phyloP scores from a whole-genome alignment of 2,329 filamentous ascomycete genomes.

The Coniosporium tulheliwenetii region DNA sequence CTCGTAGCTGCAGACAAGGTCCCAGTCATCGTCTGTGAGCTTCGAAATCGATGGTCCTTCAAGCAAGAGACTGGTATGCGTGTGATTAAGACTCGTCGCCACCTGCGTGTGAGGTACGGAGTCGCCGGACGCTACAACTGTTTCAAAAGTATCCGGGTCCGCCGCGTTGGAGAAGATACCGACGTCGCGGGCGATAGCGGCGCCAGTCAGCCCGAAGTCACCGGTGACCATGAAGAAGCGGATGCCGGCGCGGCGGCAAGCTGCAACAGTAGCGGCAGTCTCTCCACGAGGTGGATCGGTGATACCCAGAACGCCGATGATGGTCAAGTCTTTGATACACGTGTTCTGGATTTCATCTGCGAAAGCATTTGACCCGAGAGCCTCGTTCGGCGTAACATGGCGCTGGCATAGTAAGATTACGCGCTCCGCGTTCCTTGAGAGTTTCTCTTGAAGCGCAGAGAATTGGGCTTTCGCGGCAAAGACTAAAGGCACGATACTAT shows the following conservation, averaged over 20 bases:
- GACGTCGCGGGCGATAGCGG: slow-evolving; percentile 25
- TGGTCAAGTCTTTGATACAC: slow-evolving; percentile 27
- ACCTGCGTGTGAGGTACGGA: slow-evolving; percentile 1
- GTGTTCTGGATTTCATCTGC: slow-evolving; percentile 30
- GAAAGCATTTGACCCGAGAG: slow-evolving; percentile 29
- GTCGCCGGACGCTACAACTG: neutral
- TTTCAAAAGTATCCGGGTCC: slow-evolving; percentile 17
- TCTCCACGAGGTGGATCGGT: slow-evolving; percentile 23
- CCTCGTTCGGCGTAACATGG: slow-evolving; percentile 11
- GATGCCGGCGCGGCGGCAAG: slow-evolving; percentile 20
- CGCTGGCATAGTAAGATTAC: slow-evolving; percentile 29
- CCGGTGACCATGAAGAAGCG: slow-evolving; percentile 29
- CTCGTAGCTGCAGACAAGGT: slow-evolving; percentile 32
- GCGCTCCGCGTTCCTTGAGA: slow-evolving; percentile 27
- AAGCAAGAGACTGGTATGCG: slow-evolving; percentile 5
- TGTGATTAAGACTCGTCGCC: neutral
- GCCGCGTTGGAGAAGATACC: slow-evolving; percentile 16
- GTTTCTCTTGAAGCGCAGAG: slow-evolving; percentile 21
- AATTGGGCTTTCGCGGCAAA: slow-evolving; percentile 17
- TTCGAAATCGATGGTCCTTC: slow-evolving; percentile 8
- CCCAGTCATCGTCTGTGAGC: slow-evolving; percentile 23
- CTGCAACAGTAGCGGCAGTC: slow-evolving; percentile 17
- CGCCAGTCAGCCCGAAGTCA: slow-evolving; percentile 23
- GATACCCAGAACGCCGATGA: slow-evolving; percentile 37
- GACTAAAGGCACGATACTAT: slow-evolving; percentile 20